phyloP scores from a whole-genome alignment of 176 grass and related monocot species.

The Phoenix dactylifera region DNA sequence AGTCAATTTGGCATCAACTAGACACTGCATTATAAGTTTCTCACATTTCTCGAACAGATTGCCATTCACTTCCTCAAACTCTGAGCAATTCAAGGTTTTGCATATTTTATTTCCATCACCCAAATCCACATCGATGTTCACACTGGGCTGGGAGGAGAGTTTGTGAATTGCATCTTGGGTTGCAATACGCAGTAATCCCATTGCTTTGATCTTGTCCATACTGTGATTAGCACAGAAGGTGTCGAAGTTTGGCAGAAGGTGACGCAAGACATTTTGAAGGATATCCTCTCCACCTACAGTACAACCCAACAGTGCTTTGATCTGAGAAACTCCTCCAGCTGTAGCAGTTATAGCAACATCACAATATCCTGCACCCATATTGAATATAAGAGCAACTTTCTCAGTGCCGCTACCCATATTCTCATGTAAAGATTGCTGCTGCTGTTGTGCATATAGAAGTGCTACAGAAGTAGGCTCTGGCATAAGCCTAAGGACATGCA shows the following conservation, averaged over 20 bases:
- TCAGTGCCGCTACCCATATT: constrained; percentile 55
- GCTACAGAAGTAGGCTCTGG: constrained; percentile 59
- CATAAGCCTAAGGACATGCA: constrained; percentile 52
- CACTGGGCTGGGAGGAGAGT: constrained; percentile 25
- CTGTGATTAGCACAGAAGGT: constrained; percentile 33
- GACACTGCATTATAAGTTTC: constrained; percentile 38
- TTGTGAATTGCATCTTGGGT: constrained; percentile 58
- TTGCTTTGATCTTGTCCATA: constrained; percentile 38
- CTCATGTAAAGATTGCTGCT: constrained; percentile 43
- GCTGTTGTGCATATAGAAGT: constrained; percentile 52
- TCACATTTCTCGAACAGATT: constrained; percentile 43
- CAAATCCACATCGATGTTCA: constrained; percentile 37
- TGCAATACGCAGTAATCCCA: constrained; percentile 33
- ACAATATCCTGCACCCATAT: constrained; percentile 64
- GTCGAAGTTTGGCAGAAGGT: constrained; percentile 46
- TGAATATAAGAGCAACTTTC: constrained; percentile 71
- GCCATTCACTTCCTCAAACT: constrained; percentile 44
- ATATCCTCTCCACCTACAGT: constrained; percentile 60
- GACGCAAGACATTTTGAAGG: constrained; percentile 50
- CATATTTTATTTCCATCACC: constrained; percentile 26
- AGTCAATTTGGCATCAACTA: constrained; percentile 39
- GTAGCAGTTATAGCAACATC: constrained; percentile 49
- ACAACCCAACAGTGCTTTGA: constrained; percentile 36
- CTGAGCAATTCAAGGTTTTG: constrained; percentile 22
- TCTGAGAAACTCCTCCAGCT: constrained; percentile 70